Evolutionary conservation across 345 rosid genomes (phyloP).

Genomic region (Acer saccharum): DNA sequence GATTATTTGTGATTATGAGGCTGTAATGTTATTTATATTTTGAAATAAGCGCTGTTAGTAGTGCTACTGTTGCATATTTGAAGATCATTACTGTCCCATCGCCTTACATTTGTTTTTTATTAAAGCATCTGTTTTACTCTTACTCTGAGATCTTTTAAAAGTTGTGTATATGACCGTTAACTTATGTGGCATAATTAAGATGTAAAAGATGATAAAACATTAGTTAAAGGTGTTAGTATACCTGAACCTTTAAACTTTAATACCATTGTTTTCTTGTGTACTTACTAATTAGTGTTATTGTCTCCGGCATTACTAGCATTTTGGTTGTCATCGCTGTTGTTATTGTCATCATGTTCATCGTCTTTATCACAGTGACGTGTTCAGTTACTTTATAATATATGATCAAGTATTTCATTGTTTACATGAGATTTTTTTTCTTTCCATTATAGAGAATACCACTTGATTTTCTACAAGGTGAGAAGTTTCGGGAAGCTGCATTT

Average conservation of each 20-base stretch:
- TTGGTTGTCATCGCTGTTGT: background rate
- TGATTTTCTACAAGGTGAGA: conserved; percentile 88
- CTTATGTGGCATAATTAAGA: background rate
- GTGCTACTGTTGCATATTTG: background rate
- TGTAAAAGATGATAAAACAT: background rate
- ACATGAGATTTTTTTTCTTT: conserved; percentile 15
- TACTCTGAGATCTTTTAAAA: background rate
- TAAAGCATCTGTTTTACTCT: background rate
- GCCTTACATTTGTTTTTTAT: background rate
- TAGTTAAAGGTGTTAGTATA: background rate
- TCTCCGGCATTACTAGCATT: background rate
- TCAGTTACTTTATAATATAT: conserved; percentile 6
- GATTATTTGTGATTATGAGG: background rate
- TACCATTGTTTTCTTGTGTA: background rate
- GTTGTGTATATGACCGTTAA: background rate
- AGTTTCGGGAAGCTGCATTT: conserved; percentile 78
- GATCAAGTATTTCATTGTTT: conserved; percentile 2
- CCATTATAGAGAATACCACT: conserved; percentile 85
- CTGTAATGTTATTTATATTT: background rate
- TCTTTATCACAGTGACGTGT: conserved; percentile 2
- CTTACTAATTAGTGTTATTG: no score
- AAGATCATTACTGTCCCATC: background rate
- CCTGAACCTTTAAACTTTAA: no score
- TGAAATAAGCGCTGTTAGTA: background rate
- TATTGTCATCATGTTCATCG: background rate